Evolutionary conservation across 1,284 basidiomycete species (phyloP), one percentile per base, ranked within the genome.

Genomic region (Boletus sp.): DNA sequence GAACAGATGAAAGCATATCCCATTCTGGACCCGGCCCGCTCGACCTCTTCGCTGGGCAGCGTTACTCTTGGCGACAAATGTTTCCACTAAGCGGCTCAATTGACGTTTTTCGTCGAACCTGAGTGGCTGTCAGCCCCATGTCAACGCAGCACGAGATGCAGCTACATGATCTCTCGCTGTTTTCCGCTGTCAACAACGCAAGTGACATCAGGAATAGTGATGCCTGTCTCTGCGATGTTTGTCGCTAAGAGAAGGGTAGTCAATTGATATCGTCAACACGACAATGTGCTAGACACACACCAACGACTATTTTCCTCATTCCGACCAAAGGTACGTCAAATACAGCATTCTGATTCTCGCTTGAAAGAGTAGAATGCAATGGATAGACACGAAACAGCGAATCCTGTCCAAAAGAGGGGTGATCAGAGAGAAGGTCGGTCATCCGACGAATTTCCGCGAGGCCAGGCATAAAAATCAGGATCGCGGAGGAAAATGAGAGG

Each of bases 91-190:
- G 16, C 93, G 82, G 49, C 92, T 96, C 46, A 98, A 84, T 62
- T 99, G 95, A 7, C 95, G 82, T 70, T 98, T 99, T 72, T 99
- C 96, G 63, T 99, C 95, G 62, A 94, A 99, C 54, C 90, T 91
- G 55, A 41, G 14, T 29, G 14, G 62, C 3, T 47, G 50, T 57
- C 20, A 59, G 44, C 42, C 14, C 13, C 12, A 5, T 22, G 48
- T 39, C 26, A 46, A 44, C 23, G 48, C 17, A 41, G 27, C 26
- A 22, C 8, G 26, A 29, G 9, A 10, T 5, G 9, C 5, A 56
- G 59, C 46, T 55, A 88, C 85, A 88, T 81, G 87, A 95, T 94
- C 70, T 93, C 87, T 53, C 90, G 80, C 64, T 99, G 94, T 64
- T 93, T 94, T 41, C 96, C 96, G 0, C 85, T 82, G 66, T 99